Conservation (phyloP, 805 yeast genomes). For the Wickerhamomyces alni region DNA sequence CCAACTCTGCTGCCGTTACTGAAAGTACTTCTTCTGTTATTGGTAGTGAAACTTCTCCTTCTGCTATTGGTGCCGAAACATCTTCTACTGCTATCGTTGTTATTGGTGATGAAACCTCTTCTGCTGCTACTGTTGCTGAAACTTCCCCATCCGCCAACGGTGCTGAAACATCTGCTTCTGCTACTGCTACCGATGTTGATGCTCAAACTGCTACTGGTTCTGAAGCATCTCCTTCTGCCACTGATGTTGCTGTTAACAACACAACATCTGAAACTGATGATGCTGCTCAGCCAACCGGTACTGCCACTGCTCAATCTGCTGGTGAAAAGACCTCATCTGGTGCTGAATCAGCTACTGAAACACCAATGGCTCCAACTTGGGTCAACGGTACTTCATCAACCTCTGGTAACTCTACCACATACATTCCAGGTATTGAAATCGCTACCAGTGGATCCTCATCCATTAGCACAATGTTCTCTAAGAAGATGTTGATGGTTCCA, state of each 20-base stretch:
- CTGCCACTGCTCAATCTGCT: background rate
- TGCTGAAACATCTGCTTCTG: background rate
- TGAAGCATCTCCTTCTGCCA: background rate
- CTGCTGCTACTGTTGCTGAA: background rate
- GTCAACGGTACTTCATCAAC: too few relatives aligned
- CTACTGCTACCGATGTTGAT: background rate
- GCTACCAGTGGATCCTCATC: background rate
- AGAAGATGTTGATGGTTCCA: background rate
- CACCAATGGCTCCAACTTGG: background rate
- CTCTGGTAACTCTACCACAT: too few relatives aligned
- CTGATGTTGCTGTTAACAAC: background rate
- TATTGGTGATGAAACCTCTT: too few relatives aligned
- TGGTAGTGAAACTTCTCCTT: too few relatives aligned
- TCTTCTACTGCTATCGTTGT: conserved; percentile 6
- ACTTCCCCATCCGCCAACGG: too few relatives aligned
- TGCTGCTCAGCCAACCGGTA: too few relatives aligned
- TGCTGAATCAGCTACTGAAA: background rate
- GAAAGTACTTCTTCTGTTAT: background rate
- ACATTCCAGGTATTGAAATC: background rate
- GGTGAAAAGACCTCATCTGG: background rate
- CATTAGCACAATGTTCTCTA: background rate
- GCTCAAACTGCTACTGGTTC: background rate
- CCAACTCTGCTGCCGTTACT: background rate
- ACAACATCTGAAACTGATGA: too few relatives aligned
- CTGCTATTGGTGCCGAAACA: background rate